A percentile compares a stretch with the other conserved stretches of the same genome.
Conservation (phyloP, 805 yeast species). For the Suhomyces prunicola region DNA sequence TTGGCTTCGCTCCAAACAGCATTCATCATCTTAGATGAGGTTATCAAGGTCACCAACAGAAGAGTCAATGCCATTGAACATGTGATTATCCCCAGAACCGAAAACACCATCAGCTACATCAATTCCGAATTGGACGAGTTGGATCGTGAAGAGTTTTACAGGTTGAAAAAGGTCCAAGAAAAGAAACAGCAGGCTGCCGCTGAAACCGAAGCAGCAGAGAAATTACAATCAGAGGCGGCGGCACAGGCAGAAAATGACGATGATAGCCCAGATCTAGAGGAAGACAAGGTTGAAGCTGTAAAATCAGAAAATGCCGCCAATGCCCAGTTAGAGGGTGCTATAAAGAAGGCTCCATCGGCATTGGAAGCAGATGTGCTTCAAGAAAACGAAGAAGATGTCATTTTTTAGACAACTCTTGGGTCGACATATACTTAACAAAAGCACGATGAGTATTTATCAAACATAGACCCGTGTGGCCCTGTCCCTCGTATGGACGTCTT, state of each 20-base stretch:
- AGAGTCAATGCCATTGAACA: slow-evolving; percentile 99
- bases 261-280: not conserved
- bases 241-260: slow-evolving; percentile 1
- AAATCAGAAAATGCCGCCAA: slow-evolving; percentile 12
- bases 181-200: slow-evolving; percentile 83
- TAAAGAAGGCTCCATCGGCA: slow-evolving; percentile 11
- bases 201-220: slow-evolving; percentile 55
- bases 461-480: not conserved
- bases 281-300: slow-evolving; percentile 22
- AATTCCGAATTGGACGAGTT: slow-evolving; percentile 95
- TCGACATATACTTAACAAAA: too few relatives aligned
- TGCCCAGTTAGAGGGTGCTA: slow-evolving; percentile 9
- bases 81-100: slow-evolving; percentile 96
- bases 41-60: slow-evolving; percentile 94
- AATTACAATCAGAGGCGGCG: slow-evolving; percentile 15
- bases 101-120: slow-evolving; percentile 87
- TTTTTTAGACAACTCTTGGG: slow-evolving; percentile 21
- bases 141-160: slow-evolving; percentile 96
- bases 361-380: slow-evolving; percentile 33
- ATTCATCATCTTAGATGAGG: slow-evolving; percentile 93
- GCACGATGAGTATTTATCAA: not conserved
- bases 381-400: slow-evolving; percentile 46
- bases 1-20: slow-evolving; percentile 96
- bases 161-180: slow-evolving; percentile 94
- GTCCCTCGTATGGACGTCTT: not conserved